Evolutionary conservation across 371 early-diverging fungal species (phyloP).

Genomic region (Mucor ambiguus): DNA sequence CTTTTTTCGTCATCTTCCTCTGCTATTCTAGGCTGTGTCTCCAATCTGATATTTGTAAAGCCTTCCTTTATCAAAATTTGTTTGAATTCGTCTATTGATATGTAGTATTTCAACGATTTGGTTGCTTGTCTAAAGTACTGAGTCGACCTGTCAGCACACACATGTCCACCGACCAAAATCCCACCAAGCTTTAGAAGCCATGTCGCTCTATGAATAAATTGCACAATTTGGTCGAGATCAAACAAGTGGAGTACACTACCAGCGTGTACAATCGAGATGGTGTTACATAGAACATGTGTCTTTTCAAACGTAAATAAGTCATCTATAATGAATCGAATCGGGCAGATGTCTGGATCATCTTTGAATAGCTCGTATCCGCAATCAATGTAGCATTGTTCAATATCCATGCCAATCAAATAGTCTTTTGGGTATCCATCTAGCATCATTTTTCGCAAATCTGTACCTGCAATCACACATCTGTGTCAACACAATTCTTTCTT

Average conservation of each 20-base stretch:
- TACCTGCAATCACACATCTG: conserved; percentile 24
- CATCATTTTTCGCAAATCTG: conserved; percentile 42
- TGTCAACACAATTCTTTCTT: neutral
- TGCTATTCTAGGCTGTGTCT: conserved; percentile 15
- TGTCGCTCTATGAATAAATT: conserved; percentile 23
- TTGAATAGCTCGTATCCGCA: conserved; percentile 39
- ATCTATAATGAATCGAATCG: conserved; percentile 31
- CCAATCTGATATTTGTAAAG: conserved; percentile 31
- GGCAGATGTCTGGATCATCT: conserved; percentile 26
- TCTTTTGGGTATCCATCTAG: conserved; percentile 44
- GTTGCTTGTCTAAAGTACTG: conserved; percentile 19
- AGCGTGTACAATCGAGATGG: conserved; percentile 29
- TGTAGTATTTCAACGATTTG: conserved; percentile 27
- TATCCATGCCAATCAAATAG: conserved; percentile 38
- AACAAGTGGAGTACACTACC: conserved; percentile 48
- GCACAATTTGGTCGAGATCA: conserved; percentile 13
- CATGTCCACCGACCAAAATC: conserved; percentile 40
- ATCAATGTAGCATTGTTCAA: conserved; percentile 34
- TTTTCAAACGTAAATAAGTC: conserved; percentile 25
- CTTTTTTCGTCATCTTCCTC: conserved; percentile 8
- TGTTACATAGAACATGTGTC: conserved; percentile 10
- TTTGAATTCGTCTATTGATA: conserved; percentile 27
- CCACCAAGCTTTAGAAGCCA: conserved; percentile 33
- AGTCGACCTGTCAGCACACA: conserved; percentile 24
- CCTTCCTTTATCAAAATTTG: conserved; percentile 18